A percentile compares a stretch with the other conserved stretches of the same genome.
Conservation (phyloP, 2,329 filamentous ascomycete species). For the Pseudogymnoascus sp. region DNA sequence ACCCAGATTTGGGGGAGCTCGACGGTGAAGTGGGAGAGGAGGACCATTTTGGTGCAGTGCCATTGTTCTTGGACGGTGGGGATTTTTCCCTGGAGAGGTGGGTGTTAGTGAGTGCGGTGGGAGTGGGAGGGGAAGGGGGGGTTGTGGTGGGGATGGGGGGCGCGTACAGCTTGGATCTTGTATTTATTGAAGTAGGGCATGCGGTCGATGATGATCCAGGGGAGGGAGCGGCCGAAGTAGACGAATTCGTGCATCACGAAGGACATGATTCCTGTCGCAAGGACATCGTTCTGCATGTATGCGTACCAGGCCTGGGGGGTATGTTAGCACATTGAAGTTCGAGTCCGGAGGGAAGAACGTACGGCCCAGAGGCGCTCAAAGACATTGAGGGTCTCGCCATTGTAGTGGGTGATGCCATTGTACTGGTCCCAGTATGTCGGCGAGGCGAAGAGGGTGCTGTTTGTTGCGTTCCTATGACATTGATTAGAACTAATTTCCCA, state of each 20-base stretch:
- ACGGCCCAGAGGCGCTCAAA: constrained; percentile 83
- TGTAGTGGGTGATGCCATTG: constrained; percentile 61
- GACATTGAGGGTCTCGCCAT: constrained; percentile 73
- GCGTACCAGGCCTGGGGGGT: constrained; percentile 71
- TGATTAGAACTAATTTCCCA: neutral
- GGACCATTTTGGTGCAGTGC: constrained; percentile 85
- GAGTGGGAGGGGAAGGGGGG: constrained; percentile 10
- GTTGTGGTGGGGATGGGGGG: neutral
- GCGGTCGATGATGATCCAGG: constrained; percentile 86
- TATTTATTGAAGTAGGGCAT: constrained; percentile 85
- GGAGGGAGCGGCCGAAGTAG: constrained; percentile 83
- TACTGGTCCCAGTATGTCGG: constrained; percentile 48
- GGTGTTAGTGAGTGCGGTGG: constrained; percentile 27
- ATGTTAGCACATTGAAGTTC: constrained; percentile 17
- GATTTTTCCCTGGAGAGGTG: constrained; percentile 50
- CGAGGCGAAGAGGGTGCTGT: neutral
- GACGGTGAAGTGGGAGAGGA: constrained; percentile 93
- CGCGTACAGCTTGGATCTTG: constrained; percentile 79
- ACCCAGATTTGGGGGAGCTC: constrained; percentile 98
- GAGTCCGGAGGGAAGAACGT: constrained; percentile 32
- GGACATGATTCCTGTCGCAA: constrained; percentile 95
- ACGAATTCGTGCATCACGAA: constrained; percentile 90
- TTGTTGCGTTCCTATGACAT: neutral
- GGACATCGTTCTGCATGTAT: constrained; percentile 94
- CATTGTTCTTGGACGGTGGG: constrained; percentile 91